Evolutionary conservation across 2,329 filamentous ascomycete species (phyloP).

Genomic region (Aspergillus sp.): DNA sequence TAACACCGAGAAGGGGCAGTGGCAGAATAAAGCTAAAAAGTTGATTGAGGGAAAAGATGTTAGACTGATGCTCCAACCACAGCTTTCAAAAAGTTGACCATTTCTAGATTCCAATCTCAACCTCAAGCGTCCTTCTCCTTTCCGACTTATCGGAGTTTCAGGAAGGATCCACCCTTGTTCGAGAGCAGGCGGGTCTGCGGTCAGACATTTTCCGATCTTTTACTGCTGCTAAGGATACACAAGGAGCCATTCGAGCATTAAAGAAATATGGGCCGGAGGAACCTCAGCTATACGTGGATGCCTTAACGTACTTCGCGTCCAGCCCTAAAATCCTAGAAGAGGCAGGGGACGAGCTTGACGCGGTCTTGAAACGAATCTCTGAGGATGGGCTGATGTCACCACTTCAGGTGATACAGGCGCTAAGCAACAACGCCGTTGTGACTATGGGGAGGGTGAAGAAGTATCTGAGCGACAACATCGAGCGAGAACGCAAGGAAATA

Average conservation of each 20-base stretch:
- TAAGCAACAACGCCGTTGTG: constrained; percentile 76
- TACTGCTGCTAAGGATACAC: constrained; percentile 86
- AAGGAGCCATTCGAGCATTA: constrained; percentile 83
- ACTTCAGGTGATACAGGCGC: constrained; percentile 90
- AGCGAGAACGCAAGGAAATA: constrained; percentile 84
- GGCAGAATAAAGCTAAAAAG: constrained; percentile 87
- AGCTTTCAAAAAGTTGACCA: not conserved
- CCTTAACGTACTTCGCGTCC: constrained; percentile 89
- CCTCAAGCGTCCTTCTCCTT: constrained; percentile 87
- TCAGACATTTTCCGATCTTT: constrained; percentile 98
- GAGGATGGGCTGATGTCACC: constrained; percentile 91
- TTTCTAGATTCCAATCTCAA: constrained; percentile 71
- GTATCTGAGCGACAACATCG: constrained; percentile 86
- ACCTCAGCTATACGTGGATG: constrained; percentile 87
- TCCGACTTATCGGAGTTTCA: constrained; percentile 89
- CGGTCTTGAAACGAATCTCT: constrained; percentile 81
- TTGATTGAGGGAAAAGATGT: constrained; percentile 79
- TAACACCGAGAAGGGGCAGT: constrained; percentile 65
- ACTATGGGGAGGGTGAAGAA: constrained; percentile 97
- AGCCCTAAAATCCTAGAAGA: constrained; percentile 78
- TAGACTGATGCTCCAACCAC: constrained; percentile 6
- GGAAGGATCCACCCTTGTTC: constrained; percentile 87
- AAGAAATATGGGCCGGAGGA: constrained; percentile 90
- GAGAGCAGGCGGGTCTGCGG: constrained; percentile 86
- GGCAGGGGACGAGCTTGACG: constrained; percentile 80